Base-by-base conservation (phyloP, 2,329 filamentous ascomycete species). In the Botrytis porri region DNA sequence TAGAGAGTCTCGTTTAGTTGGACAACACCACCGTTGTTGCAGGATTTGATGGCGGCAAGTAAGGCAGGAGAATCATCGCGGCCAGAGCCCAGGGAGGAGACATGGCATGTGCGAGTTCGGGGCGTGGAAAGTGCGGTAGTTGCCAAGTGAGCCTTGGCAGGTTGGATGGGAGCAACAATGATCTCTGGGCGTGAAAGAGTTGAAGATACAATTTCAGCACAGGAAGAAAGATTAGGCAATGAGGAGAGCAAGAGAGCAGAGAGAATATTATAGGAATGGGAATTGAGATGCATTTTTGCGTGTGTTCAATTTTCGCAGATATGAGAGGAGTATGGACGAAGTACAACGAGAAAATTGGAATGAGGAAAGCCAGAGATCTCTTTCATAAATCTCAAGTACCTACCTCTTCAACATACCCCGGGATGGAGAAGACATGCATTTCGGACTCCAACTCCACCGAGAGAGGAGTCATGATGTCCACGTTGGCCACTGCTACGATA, bases 21-120 rank as follows among this genome's bases (percentile, higher is more conserved):
- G 3, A 71, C 69, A 14, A 71, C 32, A 25, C 69, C 69, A 1
- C 69, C 69, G 12, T 71, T 54, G 35, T 71, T 71, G 45, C 69
- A 71, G 16, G 69, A 64, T 64, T 64, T 41, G 32, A 71, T 71
- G 10, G 69, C 69, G 1, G 69, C 32, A 2, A 71, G 35, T 5
- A 71, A 43, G 8, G 59, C 59, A 3, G 69, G n/a, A 12, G 59
- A 64, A 51, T 71, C 69, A n/a, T 71, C 69, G 35, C 32, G 32
- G 10, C 60, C 60, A 25, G 45, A 51, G 29, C 69, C 69, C 10
- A 71, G 14, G 25, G 69, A 62, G 10, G 57, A 32, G 18, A 71
- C 69, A 35, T 51, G 41, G 32, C 69, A 71, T 32, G 43, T 71
- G 43, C 69, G 69, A n/a, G 43, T 71, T 39, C 69, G 43, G 2